Evolutionary conservation across 192 early-diverging fungal genomes (phyloP).

Genomic region (Helicostylum pulchrum): DNA sequence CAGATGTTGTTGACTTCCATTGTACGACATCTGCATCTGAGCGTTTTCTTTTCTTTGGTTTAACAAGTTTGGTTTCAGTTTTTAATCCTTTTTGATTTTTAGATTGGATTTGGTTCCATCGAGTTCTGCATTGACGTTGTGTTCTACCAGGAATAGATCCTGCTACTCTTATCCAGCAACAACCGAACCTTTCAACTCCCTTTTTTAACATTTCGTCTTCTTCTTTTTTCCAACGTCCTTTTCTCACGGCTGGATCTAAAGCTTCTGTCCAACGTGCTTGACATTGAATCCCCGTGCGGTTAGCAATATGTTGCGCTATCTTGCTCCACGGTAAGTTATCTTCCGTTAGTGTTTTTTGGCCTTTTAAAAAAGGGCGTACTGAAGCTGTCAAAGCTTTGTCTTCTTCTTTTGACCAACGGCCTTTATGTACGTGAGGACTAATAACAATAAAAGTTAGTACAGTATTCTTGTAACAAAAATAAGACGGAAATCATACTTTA

Average conservation of each 20-base stretch:
- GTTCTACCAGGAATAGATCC: conserved; percentile 47
- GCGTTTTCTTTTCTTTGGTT: background rate
- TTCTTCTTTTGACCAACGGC: conserved; percentile 26
- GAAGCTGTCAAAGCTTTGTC: conserved; percentile 18
- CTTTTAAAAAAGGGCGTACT: conserved; percentile 11
- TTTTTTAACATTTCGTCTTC: conserved; percentile 53
- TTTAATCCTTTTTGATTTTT: conserved; percentile 29
- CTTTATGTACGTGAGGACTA: conserved; percentile 29
- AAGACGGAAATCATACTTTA: conserved; percentile 23
- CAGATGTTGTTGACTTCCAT: background rate
- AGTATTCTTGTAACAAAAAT: too few relatives aligned
- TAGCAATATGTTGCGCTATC: conserved; percentile 38
- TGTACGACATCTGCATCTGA: background rate
- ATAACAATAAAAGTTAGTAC: background rate
- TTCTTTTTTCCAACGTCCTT: conserved; percentile 44
- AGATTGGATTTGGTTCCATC: conserved; percentile 50
- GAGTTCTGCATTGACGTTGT: conserved; percentile 53
- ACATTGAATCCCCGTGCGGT: conserved; percentile 53
- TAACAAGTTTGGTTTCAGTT: background rate
- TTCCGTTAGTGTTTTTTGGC: background rate
- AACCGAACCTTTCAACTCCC: conserved; percentile 37
- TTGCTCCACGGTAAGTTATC: conserved; percentile 34
- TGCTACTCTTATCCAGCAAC: conserved; percentile 55
- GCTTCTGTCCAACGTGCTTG: conserved; percentile 58
- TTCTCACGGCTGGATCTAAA: conserved; percentile 48